Conservation (phyloP, 768 basidiomycete genomes). For the Ramaria sp. region DNA sequence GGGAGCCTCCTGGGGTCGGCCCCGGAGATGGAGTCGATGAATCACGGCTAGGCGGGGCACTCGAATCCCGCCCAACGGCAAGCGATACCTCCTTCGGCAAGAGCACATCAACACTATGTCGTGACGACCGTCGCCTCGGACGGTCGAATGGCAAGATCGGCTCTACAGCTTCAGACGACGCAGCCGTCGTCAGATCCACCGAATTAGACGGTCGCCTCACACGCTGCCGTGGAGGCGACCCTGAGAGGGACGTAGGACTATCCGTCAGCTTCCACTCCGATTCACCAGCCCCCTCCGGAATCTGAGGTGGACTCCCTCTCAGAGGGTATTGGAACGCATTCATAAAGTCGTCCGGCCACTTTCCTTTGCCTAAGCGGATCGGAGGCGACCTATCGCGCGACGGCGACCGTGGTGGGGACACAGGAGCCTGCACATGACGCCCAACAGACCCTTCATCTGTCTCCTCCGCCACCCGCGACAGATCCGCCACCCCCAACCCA, state of each 20-base stretch:
- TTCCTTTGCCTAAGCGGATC: conserved; percentile 62
- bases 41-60: conserved; percentile 7
- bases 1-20: neutral
- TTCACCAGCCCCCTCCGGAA: neutral
- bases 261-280: neutral
- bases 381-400: conserved; percentile 18
- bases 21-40: conserved; percentile 9
- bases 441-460: conserved; percentile 38
- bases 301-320: conserved; percentile 12
- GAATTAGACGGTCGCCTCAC: neutral
- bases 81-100: conserved; percentile 7
- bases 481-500: conserved; percentile 38
- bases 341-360: conserved; percentile 77
- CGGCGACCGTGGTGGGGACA: neutral
- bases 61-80: neutral
- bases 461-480: conserved; percentile 63
- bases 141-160: neutral
- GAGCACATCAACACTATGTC: neutral
- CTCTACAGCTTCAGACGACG: neutral
- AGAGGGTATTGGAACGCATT: conserved; percentile 36
- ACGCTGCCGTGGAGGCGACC: neutral
- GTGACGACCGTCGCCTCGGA: neutral
- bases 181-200: neutral
- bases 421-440: neutral
- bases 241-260: neutral